Conservation (phyloP, 257 asterid genomes). For the Jasminum sambac region DNA sequence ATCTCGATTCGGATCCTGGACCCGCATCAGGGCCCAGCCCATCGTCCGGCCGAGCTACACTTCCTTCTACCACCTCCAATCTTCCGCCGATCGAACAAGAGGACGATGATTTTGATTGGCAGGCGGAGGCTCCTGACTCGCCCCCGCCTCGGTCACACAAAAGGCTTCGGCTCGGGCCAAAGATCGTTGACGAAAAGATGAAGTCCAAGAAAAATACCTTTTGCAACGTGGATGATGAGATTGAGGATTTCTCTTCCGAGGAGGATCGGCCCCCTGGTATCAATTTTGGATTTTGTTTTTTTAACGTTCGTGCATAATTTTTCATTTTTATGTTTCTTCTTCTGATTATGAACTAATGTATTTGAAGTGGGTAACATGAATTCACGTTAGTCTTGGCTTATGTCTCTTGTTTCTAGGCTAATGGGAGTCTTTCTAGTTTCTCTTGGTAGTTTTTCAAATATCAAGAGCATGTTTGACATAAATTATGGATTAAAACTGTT, state of each 20-base stretch:
- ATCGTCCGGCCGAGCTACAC: conserved; percentile 32
- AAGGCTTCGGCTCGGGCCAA: conserved; percentile 68
- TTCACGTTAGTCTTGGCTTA: too few relatives aligned
- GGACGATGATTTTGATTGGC: conserved; percentile 53
- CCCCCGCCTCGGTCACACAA: conserved; percentile 47
- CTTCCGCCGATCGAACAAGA: conserved; percentile 32
- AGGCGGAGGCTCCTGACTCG: conserved; percentile 30
- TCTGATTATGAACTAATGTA: too few relatives aligned
- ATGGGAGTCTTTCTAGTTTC: too few relatives aligned
- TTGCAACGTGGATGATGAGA: conserved; percentile 64
- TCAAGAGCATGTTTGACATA: too few relatives aligned
- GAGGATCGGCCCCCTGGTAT: conserved; percentile 61
- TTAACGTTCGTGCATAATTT: background rate
- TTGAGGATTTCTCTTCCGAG: conserved; percentile 80
- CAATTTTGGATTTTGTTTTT: background rate
- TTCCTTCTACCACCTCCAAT: conserved; percentile 27
- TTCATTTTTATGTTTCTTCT: background rate
- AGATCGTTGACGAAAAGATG: conserved; percentile 21
- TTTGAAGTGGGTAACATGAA: background rate
- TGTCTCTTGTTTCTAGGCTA: too few relatives aligned
- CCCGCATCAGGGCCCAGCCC: conserved; percentile 26
- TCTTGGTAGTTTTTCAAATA: too few relatives aligned
- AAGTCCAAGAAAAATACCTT: conserved; percentile 18
- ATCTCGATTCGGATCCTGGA: conserved; percentile 51
- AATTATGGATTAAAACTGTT: too few relatives aligned